phyloP scores from a whole-genome alignment of 2,329 filamentous ascomycete species.

The Aureobasidium sp. region DNA sequence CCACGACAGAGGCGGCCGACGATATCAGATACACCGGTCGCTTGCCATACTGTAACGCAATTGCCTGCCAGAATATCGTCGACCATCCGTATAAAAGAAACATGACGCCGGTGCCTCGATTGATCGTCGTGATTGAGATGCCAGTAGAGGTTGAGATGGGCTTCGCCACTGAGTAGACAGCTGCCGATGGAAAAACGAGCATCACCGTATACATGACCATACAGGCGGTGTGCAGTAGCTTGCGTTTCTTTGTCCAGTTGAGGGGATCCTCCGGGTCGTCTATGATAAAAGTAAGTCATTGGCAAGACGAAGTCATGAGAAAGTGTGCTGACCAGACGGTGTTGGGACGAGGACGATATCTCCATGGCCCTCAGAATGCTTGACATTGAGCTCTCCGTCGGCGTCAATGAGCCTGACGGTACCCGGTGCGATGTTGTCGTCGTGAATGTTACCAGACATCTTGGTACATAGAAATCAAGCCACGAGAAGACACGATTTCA shows the following conservation, averaged over 20 bases:
- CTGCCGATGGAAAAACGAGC: constrained; percentile 28
- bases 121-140: constrained; percentile 21
- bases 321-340: constrained; percentile 28
- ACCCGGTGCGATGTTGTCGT: constrained; percentile 26
- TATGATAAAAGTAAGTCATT: not conserved
- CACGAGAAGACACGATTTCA: not conserved
- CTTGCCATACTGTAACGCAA: constrained; percentile 39
- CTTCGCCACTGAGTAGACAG: constrained; percentile 18
- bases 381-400: constrained; percentile 31
- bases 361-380: constrained; percentile 30
- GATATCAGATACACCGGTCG: constrained; percentile 24
- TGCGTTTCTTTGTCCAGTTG: constrained; percentile 21
- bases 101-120: constrained; percentile 27
- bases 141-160: constrained; percentile 25
- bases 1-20: constrained; percentile 17
- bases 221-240: constrained; percentile 19
- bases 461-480: not conserved
- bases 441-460: constrained; percentile 1
- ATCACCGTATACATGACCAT: constrained; percentile 27
- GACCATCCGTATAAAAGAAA: constrained; percentile 42
- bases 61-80: constrained; percentile 41
- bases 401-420: constrained; percentile 39
- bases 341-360: constrained; percentile 37
- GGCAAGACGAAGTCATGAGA: not conserved
- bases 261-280: constrained; percentile 24